A percentile compares a stretch with the other conserved stretches of the same genome.
Evolutionary conservation across 129 eudicot species (phyloP).

Genomic region (Pittosporum tobira): DNA sequence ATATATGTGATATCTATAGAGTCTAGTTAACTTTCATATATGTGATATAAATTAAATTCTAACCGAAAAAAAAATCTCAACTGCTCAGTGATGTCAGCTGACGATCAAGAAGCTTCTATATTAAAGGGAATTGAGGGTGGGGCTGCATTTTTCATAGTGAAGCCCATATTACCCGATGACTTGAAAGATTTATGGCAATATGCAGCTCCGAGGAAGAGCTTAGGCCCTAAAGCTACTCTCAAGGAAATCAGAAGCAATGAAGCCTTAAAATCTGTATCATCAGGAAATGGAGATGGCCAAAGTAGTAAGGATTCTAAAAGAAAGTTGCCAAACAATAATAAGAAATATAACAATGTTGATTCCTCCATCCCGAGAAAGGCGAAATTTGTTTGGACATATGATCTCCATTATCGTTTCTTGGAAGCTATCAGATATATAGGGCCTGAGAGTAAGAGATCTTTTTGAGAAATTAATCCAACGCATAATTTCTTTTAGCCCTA

Average conservation of each 20-base stretch:
- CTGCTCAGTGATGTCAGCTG: constrained; percentile 40
- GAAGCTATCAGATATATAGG: neutral
- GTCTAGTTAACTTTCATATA: neutral
- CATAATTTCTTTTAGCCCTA: too few species aligned
- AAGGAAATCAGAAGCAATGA: neutral
- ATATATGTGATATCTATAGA: neutral
- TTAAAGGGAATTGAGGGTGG: constrained; percentile 25
- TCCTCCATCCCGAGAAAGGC: constrained; percentile 1
- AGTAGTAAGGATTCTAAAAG: constrained; percentile 5
- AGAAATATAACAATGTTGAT: neutral
- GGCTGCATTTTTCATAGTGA: constrained; percentile 23
- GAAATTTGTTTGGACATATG: neutral
- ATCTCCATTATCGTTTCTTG: neutral
- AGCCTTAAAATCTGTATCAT: neutral
- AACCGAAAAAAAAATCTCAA: too few species aligned
- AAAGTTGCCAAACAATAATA: neutral
- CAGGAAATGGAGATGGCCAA: neutral
- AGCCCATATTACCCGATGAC: constrained; percentile 21
- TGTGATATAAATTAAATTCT: neutral
- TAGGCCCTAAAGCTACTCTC: neutral
- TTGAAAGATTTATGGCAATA: constrained; percentile 32
- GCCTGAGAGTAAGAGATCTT: neutral
- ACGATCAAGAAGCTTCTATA: constrained; percentile 9
- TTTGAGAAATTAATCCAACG: neutral
- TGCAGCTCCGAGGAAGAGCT: constrained; percentile 4